Evolutionary conservation across 1,139 yeast species (phyloP), one percentile per base, ranked within the genome.

Genomic region (Starmera stellimalicola): DNA sequence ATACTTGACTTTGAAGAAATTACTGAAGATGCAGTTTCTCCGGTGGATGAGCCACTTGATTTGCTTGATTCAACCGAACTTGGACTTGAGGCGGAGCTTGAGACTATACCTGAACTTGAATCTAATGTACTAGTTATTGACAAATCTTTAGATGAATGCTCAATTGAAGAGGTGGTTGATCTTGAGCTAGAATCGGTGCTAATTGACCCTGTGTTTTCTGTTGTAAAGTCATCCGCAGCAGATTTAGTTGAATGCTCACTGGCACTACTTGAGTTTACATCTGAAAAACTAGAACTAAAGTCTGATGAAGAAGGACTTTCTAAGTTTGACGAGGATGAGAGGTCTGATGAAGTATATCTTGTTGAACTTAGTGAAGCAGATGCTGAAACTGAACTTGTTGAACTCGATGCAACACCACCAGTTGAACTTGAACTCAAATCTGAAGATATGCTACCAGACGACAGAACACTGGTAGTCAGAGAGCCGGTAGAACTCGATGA

Each of bases 391-490:
- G 25, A 4, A 22, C 25, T 22, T 22, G 25, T n/a, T 22, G 25
- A 22, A 20, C 23, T n/a, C n/a, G 4, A 4, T 3, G 23, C 9
- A n/a, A 20, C 3, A 20, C n/a, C 9, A 20, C 23, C 23, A 20
- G 23, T 20, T 20, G 23, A 20, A 20, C 9, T 20, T 20, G 23
- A 20, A 20, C 23, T 20, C 23, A 20, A 3, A 10, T 10, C 26
- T 9, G 30, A 26, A 7, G 34, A 26, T 7, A 20, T 16, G 16
- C 5, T 18, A 30, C 22, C 32, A 27, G n/a, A n/a, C n/a, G n/a
- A n/a, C n/a, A n/a, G n/a, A n/a, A n/a, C n/a, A n/a, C n/a, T n/a
- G n/a, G n/a, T n/a, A n/a, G n/a, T n/a, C n/a, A n/a, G n/a, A n/a
- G n/a, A n/a, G n/a, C n/a, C n/a, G n/a, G n/a, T n/a, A n/a, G n/a